phyloP scores from a whole-genome alignment of 331 rosid genomes.

The Quercus tomentella region DNA sequence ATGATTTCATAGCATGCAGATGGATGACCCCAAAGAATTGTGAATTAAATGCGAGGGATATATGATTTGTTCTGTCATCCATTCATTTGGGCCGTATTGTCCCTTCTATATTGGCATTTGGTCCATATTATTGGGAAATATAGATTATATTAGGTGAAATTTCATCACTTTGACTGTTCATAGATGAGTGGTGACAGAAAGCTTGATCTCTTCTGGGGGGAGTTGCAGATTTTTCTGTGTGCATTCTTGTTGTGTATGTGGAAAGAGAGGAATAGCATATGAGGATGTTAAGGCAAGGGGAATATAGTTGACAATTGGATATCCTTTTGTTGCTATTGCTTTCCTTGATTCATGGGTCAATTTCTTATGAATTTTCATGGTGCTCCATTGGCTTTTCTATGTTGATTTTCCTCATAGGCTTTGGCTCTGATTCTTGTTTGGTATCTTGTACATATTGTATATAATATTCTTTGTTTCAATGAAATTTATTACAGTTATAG shows the following conservation, averaged over 20 bases:
- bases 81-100: not conserved
- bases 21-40: not conserved
- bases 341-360: not conserved
- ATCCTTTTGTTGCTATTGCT: not conserved
- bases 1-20: not conserved
- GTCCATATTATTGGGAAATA: not conserved
- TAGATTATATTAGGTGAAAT: no score
- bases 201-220: not conserved
- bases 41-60: not conserved
- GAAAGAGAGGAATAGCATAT: not conserved
- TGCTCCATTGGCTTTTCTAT: not conserved
- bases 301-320: not conserved
- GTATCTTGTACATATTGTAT: not conserved
- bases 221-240: not conserved
- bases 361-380: not conserved
- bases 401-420: not conserved
- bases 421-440: not conserved
- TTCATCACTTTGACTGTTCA: not conserved
- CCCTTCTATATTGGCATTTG: not conserved
- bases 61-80: not conserved
- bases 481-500: not conserved
- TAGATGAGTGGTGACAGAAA: not conserved
- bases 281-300: not conserved
- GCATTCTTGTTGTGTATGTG: not conserved
- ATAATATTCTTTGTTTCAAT: not conserved